These are phyloP conservation scores for Pseudoneurospora amorphoporcata DNA, from an alignment of 495 filamentous ascomycete species.

Conservation along the genomic window DNA sequence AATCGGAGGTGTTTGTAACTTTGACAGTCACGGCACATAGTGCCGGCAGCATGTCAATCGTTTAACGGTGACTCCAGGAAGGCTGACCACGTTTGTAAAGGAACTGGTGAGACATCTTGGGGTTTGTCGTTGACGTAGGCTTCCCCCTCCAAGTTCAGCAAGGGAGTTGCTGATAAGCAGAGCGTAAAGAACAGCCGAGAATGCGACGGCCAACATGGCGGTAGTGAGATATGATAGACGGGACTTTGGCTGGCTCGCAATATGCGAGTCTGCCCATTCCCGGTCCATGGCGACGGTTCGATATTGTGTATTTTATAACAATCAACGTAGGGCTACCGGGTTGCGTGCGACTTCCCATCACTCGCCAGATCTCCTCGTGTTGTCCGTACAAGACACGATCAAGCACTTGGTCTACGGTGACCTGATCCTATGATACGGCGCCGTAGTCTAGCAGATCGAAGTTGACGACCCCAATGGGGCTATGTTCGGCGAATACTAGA, in stretches of 20 bases:
- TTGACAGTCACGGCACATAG: constrained; percentile 39
- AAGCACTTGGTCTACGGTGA: neutral
- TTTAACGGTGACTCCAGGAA: constrained; percentile 17
- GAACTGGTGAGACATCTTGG: constrained; percentile 7
- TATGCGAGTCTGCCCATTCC: neutral
- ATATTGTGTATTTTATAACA: neutral
- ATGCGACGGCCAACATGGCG: neutral
- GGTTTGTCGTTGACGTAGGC: neutral
- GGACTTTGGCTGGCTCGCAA: neutral
- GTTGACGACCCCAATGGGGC: neutral
- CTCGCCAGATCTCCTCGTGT: neutral
- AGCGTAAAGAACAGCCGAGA: neutral
- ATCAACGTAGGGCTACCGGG: neutral
- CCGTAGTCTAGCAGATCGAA: neutral
- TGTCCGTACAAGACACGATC: neutral
- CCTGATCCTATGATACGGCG: neutral
- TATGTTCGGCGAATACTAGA: neutral
- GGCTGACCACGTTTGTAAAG: constrained; percentile 7
- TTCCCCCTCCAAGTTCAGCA: neutral
- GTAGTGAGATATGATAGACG: neutral
- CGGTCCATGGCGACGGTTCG: neutral
- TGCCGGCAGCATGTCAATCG: constrained; percentile 35
- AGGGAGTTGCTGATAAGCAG: neutral
- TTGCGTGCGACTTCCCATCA: neutral
- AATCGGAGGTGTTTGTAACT: constrained; percentile 20